Evolutionary conservation across 2,329 filamentous ascomycete species (phyloP), one percentile per base, ranked within the genome.

Genomic region (Cladosporium oxysporum): DNA sequence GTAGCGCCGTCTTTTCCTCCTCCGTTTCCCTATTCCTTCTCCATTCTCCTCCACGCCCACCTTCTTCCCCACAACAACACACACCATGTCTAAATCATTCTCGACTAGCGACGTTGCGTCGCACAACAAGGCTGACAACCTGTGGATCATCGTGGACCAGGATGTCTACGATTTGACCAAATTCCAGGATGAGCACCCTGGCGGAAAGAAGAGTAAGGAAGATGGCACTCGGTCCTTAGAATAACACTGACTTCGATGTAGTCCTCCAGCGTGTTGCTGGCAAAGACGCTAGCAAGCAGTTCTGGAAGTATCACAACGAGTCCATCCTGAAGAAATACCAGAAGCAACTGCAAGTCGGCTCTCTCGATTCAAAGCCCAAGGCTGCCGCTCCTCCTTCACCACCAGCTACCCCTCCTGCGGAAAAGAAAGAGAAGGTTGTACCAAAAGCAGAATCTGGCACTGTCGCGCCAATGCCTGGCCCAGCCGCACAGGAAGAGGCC

Each of bases 131-230:
- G 80, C 89, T 55, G 88, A 92, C 76, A 90, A 89, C 77, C 84
- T 97, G 68, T 98, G 89, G 87, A 91, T 98, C 75, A 87, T 96
- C 70, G 88, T 98, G 71, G 94, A 98, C 72, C 91, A 93, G 74
- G 94, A 98, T 79, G 94, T 98, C 71, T 98, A 97, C 80, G 94
- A 99, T 77, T 78, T 98, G 74, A 96, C 93, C 73, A 93, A 81
- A 69, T 84, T 83, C 71, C 80, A 82, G 69, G 80, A 83, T 33
- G 81, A 83, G 70, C 81, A 83, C 70, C 79, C 80, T n/a, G 76
- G 75, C 47, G 74, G 87, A 69, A 89, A 90, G 80, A 90, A 90
- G 81, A 90, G 87, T 89, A 69, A 66, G 71, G 69, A 41, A 31
- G 23, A 41, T n/a, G 18, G 5, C 23, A 18, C 37, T 41, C 14